Base-by-base conservation (phyloP, 345 rosid genomes). In the Cardiospermum halicacabum region DNA sequence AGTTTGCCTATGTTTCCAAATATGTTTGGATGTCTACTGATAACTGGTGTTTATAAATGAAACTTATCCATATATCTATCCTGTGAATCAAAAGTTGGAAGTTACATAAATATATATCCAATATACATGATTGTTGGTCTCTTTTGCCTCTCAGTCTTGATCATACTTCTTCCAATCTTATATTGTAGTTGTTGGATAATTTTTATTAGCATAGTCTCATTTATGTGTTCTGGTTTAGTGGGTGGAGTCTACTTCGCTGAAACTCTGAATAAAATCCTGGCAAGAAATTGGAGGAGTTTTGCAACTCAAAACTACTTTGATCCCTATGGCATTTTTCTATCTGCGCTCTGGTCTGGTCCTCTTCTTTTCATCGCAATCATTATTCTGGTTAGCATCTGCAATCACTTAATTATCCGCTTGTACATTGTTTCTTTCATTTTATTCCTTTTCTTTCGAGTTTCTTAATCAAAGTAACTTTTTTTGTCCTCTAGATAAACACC, bases 271-370 rank as follows among this genome's bases (percentile, higher is more conserved):
- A 68, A 42, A 66, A 37, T 87, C 55, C 72, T 94, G 62, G 77
- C 75, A 61, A 74, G 72, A 48, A 85, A 89, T 59, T 94, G 96
- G 96, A 85, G 69, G 68, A 84, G 83, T 77, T 91, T 94, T 82
- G 84, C 99, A 26, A 78, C 82, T 15, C 99, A 89, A 72, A 87
- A 94, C 74, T 94, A 94, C 69, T 94, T 91, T 66, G 99, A 94
- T 77, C 82, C 72, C 0, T 84, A 87, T 16, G 99, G 99, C 65
- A 39, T 89, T 56, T 94, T 94, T 67, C 71, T 91, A 0, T 94
- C 99, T 0, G 76, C 73, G 7, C 85, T 94, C 66, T 94, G 97
- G 99, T 95, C 99, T 6, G 96, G 96, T 25, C 99, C 99, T 42
- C 97, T 94, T 72, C 83, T 94, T 9, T 60, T 77, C 69, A 80